Conservation (phyloP, 2,329 filamentous ascomycete genomes). For the Leptographium lundbergii region DNA sequence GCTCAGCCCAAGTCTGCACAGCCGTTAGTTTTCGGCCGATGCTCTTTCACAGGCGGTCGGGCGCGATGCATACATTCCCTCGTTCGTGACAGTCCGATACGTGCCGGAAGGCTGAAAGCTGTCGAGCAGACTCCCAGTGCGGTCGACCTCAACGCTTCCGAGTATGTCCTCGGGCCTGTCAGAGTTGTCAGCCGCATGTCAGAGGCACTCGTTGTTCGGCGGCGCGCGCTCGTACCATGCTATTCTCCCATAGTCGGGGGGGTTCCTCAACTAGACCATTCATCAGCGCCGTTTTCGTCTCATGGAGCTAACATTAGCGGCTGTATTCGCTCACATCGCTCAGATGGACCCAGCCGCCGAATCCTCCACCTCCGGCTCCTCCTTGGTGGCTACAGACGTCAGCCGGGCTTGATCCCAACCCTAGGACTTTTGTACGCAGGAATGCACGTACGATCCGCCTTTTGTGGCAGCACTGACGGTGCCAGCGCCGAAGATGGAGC, state of each 20-base stretch:
- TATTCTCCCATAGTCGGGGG: conserved; percentile 54
- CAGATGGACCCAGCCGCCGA: conserved; percentile 52
- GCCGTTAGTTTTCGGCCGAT: neutral
- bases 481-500: conserved; percentile 33
- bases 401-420: neutral
- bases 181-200: neutral
- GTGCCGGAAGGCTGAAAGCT: conserved; percentile 15
- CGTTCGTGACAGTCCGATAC: conserved; percentile 50
- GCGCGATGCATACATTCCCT: conserved; percentile 47
- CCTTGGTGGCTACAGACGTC: conserved; percentile 29
- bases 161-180: conserved; percentile 52
- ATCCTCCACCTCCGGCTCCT: conserved; percentile 46
- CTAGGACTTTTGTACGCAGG: neutral
- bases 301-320: neutral
- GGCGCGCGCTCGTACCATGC: conserved; percentile 30
- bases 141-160: conserved; percentile 53
- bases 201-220: neutral
- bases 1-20: conserved; percentile 35
- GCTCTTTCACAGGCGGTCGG: neutral
- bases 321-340: conserved; percentile 31
- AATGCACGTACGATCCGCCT: conserved; percentile 13
- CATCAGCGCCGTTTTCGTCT: neutral
- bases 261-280: conserved; percentile 33
- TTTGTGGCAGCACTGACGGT: conserved; percentile 38
- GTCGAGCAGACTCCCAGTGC: conserved; percentile 24